phyloP scores from a whole-genome alignment of 176 grass and related monocot species.

The Zea luxurians region DNA sequence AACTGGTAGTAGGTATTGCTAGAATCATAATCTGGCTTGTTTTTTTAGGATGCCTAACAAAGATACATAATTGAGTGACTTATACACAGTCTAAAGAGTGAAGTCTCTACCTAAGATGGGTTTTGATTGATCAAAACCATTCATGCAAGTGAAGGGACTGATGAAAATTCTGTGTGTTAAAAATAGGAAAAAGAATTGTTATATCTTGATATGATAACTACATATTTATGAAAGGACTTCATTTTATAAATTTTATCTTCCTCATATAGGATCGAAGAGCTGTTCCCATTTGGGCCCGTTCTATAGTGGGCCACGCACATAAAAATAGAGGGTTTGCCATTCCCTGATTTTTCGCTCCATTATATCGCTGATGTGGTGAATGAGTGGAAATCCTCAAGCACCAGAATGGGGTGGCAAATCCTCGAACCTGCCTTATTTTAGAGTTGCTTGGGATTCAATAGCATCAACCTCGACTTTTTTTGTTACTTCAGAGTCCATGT shows the following conservation, averaged over 20 bases:
- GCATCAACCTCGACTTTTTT: too few species aligned
- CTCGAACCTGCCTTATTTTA: too few species aligned
- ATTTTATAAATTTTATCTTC: constrained; percentile 2
- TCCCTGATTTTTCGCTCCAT: too few species aligned
- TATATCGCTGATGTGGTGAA: too few species aligned
- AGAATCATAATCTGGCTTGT: neutral
- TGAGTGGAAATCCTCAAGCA: too few species aligned
- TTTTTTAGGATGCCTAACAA: neutral
- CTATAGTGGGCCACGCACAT: too few species aligned
- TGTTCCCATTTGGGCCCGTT: neutral
- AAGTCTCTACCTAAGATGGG: neutral
- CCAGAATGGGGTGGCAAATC: too few species aligned
- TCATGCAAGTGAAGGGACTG: constrained; percentile 9
- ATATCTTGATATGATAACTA: neutral
- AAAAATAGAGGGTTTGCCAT: too few species aligned
- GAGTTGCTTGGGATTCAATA: too few species aligned
- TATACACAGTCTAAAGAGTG: neutral
- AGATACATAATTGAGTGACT: neutral
- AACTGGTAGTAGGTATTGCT: neutral
- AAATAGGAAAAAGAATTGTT: neutral
- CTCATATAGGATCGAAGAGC: neutral
- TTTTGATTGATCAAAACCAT: neutral
- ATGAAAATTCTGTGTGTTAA: neutral
- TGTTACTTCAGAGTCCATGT: neutral
- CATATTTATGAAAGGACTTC: neutral